These are phyloP conservation scores for Extremus antarcticus DNA, from an alignment of 495 filamentous ascomycete genomes.

Conservation along the genomic window DNA sequence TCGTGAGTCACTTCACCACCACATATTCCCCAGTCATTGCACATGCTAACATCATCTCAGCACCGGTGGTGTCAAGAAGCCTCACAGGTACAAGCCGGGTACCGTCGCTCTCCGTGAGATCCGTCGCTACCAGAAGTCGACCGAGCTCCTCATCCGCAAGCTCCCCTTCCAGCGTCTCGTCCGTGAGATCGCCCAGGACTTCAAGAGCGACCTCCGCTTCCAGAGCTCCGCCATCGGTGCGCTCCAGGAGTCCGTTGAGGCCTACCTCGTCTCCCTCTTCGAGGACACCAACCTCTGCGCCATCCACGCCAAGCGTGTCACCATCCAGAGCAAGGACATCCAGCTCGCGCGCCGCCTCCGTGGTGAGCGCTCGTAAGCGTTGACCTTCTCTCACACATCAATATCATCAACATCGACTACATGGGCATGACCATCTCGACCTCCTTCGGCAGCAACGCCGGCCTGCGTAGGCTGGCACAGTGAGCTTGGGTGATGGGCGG, in stretches of 20 bases:
- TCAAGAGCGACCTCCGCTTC: constrained; percentile 99
- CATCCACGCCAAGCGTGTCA: constrained; percentile 97
- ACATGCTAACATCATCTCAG: neutral
- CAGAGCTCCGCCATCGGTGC: constrained; percentile 99
- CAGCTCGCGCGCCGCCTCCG: constrained; percentile 27
- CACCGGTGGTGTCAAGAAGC: constrained; percentile 96
- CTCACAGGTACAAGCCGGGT: constrained; percentile 97
- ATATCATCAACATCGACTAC: constrained; percentile 13
- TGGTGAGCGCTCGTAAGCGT: constrained; percentile 26
- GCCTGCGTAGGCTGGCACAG: constrained; percentile 3
- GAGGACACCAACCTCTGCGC: constrained; percentile 99
- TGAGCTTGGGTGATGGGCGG: constrained; percentile 16
- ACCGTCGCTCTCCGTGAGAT: constrained; percentile 99
- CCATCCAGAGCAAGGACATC: constrained; percentile 34
- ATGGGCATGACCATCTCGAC: constrained; percentile 18
- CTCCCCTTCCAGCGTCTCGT: constrained; percentile 99
- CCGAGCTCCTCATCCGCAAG: constrained; percentile 99
- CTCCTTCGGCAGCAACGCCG: constrained; percentile 11
- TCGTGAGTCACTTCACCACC: constrained; percentile 33
- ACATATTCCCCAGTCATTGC: neutral
- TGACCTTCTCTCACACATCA: constrained; percentile 4
- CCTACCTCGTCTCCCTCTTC: constrained; percentile 99
- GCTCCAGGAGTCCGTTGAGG: constrained; percentile 99
- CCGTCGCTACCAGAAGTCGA: constrained; percentile 99
- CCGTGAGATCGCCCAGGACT: constrained; percentile 99